phyloP scores from a whole-genome alignment of 805 yeast species.

The Diddensiella transvaalensis region DNA sequence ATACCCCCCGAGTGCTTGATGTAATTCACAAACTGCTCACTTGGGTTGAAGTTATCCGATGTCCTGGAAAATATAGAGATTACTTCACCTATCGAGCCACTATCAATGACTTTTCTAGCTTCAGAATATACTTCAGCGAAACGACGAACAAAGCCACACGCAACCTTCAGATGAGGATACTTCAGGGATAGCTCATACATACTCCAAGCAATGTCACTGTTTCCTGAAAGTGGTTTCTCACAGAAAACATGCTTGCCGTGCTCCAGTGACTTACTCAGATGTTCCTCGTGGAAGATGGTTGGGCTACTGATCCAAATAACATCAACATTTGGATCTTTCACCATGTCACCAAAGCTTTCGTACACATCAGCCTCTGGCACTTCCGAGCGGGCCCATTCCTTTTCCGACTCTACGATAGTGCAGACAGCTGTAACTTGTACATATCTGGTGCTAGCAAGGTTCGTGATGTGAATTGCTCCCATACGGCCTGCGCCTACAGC shows the following conservation, averaged over 20 bases:
- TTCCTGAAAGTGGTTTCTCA: slow-evolving; percentile 2
- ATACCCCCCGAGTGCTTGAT: slow-evolving; percentile 26
- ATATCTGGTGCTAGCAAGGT: slow-evolving; percentile 9
- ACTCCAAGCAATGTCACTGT: slow-evolving; percentile 18
- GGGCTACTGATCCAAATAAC: slow-evolving; percentile 18
- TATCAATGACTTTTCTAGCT: slow-evolving; percentile 12
- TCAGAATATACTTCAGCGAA: slow-evolving; percentile 14
- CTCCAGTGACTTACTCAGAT: slow-evolving; percentile 10
- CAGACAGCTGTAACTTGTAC: slow-evolving; percentile 17
- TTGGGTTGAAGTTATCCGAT: neutral
- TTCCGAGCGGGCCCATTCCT: slow-evolving; percentile 13
- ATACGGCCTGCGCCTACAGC: neutral
- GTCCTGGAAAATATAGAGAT: neutral
- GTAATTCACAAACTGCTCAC: slow-evolving; percentile 17
- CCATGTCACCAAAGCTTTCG: slow-evolving; percentile 7
- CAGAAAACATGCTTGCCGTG: slow-evolving; percentile 19
- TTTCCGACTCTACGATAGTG: slow-evolving; percentile 14
- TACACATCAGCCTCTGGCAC: slow-evolving; percentile 9
- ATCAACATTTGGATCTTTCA: slow-evolving; percentile 10
- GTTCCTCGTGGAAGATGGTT: slow-evolving; percentile 12
- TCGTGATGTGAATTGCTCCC: neutral
- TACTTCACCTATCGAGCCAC: slow-evolving; percentile 22
- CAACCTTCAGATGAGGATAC: slow-evolving; percentile 17
- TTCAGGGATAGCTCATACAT: slow-evolving; percentile 16
- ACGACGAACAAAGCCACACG: slow-evolving; percentile 22